phyloP scores from a whole-genome alignment of 441 rosid genomes.

The Isatis lusitanica region DNA sequence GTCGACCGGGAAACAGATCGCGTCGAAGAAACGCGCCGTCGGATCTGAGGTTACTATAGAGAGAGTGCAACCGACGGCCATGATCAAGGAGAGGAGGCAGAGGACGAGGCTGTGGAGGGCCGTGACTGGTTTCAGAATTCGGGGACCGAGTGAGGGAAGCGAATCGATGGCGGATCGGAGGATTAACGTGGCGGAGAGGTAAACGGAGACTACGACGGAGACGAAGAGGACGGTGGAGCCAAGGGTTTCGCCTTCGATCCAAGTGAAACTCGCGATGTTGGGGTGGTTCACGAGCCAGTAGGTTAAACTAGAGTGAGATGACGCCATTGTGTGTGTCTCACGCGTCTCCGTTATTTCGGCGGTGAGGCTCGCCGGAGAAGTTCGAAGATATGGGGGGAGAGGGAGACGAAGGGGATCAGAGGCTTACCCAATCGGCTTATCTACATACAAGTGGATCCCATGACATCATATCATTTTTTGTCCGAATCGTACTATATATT shows the following conservation, averaged over 20 bases:
- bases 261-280: conserved; percentile 55
- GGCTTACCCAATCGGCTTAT: not conserved
- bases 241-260: conserved; percentile 56
- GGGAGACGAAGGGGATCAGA: not conserved
- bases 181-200: conserved; percentile 51
- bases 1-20: conserved; percentile 50
- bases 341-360: not conserved
- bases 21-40: conserved; percentile 20
- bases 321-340: conserved; percentile 8
- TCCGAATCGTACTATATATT: not conserved
- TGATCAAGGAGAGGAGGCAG: conserved; percentile 45
- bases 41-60: conserved; percentile 36
- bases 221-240: conserved; percentile 66
- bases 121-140: conserved; percentile 56
- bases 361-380: not conserved
- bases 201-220: conserved; percentile 40
- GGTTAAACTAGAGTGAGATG: conserved; percentile 31
- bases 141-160: conserved; percentile 37
- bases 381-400: not conserved
- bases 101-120: conserved; percentile 62
- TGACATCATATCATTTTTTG: not conserved
- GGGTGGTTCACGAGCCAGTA: conserved; percentile 73
- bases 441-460: not conserved
- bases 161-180: conserved; percentile 32
- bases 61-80: conserved; percentile 65